Conservation (phyloP, 176 grass and related monocot genomes). For the Calamus simplicifolius region DNA sequence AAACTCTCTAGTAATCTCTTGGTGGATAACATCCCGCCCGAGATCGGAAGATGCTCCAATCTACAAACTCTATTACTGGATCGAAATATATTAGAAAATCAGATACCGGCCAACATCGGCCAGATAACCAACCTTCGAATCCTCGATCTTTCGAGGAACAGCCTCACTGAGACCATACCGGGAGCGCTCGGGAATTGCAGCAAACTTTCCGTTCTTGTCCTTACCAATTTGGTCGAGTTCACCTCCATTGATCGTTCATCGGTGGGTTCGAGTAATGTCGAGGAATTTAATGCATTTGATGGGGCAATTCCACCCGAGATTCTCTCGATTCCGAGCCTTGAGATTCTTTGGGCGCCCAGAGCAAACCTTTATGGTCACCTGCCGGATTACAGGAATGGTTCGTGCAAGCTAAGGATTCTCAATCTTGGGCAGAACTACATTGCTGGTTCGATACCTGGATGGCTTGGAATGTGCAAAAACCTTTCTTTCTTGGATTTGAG, state of each 20-base stretch:
- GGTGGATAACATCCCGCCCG: slow-evolving; percentile 9
- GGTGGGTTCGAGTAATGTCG: slow-evolving; percentile 6
- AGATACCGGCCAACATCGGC: slow-evolving; percentile 28
- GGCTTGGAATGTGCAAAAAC: slow-evolving; percentile 33
- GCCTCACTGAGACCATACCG: slow-evolving; percentile 54
- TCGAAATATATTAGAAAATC: slow-evolving; percentile 49
- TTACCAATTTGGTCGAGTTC: slow-evolving; percentile 34
- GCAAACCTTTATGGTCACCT: slow-evolving; percentile 39
- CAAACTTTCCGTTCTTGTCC: slow-evolving; percentile 49
- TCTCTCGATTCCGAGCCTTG: slow-evolving; percentile 27
- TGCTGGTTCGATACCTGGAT: slow-evolving; percentile 25
- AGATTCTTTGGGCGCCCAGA: slow-evolving; percentile 61
- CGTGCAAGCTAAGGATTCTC: slow-evolving; percentile 36
- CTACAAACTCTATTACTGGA: slow-evolving; percentile 9
- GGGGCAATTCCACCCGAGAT: slow-evolving; percentile 34
- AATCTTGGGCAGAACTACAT: slow-evolving; percentile 64
- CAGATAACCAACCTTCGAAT: slow-evolving; percentile 27
- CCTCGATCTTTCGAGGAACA: slow-evolving; percentile 62
- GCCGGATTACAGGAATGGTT: slow-evolving; percentile 27
- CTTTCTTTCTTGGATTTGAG: slow-evolving; percentile 64
- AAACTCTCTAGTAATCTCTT: slow-evolving; percentile 22
- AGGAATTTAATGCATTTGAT: slow-evolving; percentile 60
- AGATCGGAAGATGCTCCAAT: slow-evolving; percentile 16
- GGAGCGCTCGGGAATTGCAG: slow-evolving; percentile 35
- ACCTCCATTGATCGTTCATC: not conserved